Base-by-base conservation (phyloP, 164 flowering plant species). In the Nymphaea colorata region DNA sequence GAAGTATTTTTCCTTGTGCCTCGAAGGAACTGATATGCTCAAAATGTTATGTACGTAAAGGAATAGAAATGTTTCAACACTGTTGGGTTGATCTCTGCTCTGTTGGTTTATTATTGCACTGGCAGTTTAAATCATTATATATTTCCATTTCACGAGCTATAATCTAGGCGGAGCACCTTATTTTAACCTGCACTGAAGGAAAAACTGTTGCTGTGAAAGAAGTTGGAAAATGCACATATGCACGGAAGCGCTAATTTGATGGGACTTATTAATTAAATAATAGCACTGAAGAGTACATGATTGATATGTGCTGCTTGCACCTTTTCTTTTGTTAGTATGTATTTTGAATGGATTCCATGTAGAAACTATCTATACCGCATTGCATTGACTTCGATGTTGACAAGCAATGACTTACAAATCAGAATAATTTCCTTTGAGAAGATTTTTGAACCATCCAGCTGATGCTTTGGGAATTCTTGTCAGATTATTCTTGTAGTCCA, bases 401-500 rank as follows among this genome's bases (percentile, higher is more conserved):
- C 36, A 25, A 25, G 36, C 36, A 25, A 25, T 12, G 7, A 47
- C 3, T 47, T 12, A 47, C 7, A 47, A 47, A 6, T 12, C 55
- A 47, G 55, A 47, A 47, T 12, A 12, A 6, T 12, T 69, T 59
- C 63, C 6, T 51, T 53, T 41, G 42, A 87, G 85, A 61, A 86
- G 41, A 12, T 68, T 68, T 75, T 69, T 82, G 75, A 93, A 87
- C 96, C 96, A 88, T 66, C 75, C 59, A 61, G 77, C 93, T 1
- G 96, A 90, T 17, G 84, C 75, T 73, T 90, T 93, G 3, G 96
- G 96, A 72, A 87, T 86, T 78, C 98, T 93, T 41, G 96, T 93
- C 7, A 93, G 89, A 70, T 88, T 90, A 63, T 90, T 84, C 65
- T 79, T 86, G 82, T 82, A 90, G 75, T 90, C 96, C 64, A 93